Percentiles rank a stretch among this genome's conserved stretches.
These are phyloP conservation scores for Paraglomus brasilianum DNA, from an alignment of 192 early-diverging fungal species.

Conservation along the genomic window DNA sequence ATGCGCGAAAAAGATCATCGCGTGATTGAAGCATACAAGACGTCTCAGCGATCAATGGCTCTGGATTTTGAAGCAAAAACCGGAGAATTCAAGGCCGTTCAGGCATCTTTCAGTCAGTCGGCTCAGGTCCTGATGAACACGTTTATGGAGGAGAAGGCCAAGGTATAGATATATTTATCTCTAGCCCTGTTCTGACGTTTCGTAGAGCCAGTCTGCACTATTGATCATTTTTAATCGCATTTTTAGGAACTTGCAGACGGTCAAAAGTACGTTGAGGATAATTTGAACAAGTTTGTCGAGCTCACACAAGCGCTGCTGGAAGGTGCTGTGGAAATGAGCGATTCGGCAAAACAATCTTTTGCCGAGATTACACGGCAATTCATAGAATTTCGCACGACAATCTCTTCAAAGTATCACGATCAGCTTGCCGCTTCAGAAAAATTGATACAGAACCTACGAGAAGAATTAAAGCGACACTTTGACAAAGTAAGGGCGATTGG, in stretches of 20 bases:
- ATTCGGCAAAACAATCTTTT: background rate
- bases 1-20: constrained; percentile 39
- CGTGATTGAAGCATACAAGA: constrained; percentile 28
- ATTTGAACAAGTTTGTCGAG: background rate
- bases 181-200: no score
- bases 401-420: background rate
- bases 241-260: constrained; percentile 8
- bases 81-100: background rate
- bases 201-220: no score
- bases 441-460: background rate
- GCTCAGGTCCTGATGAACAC: constrained; percentile 5
- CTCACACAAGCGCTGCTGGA: background rate
- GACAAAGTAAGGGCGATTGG: background rate
- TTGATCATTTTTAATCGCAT: background rate
- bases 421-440: background rate
- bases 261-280: constrained; percentile 6
- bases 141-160: constrained; percentile 12
- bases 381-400: background rate
- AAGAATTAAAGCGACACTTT: background rate
- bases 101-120: background rate
- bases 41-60: background rate
- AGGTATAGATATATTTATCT: background rate
- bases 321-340: background rate
- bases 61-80: background rate
- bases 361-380: background rate